These are phyloP conservation scores for Aphanomyces astaci DNA, from an alignment of 352 stramenopile genomes.

Conservation along the genomic window DNA sequence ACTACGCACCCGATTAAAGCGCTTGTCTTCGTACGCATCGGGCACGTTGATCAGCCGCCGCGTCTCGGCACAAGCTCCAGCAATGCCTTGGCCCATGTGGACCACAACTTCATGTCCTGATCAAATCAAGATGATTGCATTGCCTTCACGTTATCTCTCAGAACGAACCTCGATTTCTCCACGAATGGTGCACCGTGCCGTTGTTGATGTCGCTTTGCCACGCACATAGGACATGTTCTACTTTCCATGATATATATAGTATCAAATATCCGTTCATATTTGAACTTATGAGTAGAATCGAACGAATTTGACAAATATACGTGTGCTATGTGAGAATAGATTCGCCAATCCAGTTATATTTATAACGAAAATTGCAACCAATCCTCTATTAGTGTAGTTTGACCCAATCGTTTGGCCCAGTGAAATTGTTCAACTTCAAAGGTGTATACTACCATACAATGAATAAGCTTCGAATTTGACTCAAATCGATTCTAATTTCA, in stretches of 20 bases:
- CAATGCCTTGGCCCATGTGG: constrained; percentile 66
- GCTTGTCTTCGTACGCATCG: constrained; percentile 64
- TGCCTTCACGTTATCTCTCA: background rate
- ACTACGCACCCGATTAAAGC: constrained; percentile 42
- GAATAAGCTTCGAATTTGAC: no score
- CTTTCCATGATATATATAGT: background rate
- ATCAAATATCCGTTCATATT: background rate
- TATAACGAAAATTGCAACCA: no score
- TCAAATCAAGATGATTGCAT: no score
- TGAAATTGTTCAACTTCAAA: no score
- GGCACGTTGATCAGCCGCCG: constrained; percentile 54
- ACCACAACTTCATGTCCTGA: constrained; percentile 24
- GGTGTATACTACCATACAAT: no score
- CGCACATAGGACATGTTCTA: constrained; percentile 16
- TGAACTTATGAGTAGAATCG: no score
- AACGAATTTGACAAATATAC: no score
- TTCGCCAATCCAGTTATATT: no score
- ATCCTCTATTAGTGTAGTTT: no score
- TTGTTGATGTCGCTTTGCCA: constrained; percentile 21
- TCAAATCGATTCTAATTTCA: no score
- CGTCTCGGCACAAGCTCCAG: constrained; percentile 60
- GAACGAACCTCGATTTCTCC: constrained; percentile 5
- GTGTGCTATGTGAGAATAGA: no score
- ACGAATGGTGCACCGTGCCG: constrained; percentile 10
- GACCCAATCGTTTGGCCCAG: no score